These are phyloP conservation scores for Monilinia aucupariae DNA, from an alignment of 2,329 filamentous ascomycete genomes.

Conservation along the genomic window DNA sequence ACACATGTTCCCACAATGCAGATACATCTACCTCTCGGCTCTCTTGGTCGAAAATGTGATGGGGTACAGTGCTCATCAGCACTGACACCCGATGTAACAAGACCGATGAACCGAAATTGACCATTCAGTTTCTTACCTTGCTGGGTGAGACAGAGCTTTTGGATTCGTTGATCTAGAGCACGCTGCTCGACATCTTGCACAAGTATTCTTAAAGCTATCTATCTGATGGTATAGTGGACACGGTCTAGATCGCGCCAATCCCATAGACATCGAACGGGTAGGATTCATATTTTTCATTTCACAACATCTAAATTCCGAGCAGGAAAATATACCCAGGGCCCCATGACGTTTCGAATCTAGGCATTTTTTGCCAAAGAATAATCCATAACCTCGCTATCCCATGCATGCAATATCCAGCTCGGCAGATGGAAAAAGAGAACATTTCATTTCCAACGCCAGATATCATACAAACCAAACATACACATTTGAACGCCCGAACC, in stretches of 20 bases:
- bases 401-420: neutral
- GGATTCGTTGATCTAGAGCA: neutral
- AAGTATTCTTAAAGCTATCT: neutral
- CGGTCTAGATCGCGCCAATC: neutral
- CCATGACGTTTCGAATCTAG: neutral
- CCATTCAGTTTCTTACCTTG: neutral
- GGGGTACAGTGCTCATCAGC: neutral
- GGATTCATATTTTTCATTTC: neutral
- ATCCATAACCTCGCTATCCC: neutral
- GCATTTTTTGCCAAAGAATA: neutral
- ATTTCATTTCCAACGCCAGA: neutral
- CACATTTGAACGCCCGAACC: neutral
- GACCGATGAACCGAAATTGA: neutral
- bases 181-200: neutral
- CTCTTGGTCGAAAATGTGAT: too few species aligned
- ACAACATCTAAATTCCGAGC: neutral
- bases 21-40: too few species aligned
- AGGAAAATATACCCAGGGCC: neutral
- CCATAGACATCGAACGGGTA: too few species aligned
- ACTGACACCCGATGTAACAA: too few species aligned
- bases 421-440: neutral
- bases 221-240: neutral
- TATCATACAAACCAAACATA: conserved; percentile 5
- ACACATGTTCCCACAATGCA: too few species aligned
- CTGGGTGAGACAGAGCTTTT: neutral